These are phyloP conservation scores for Aspergillus caelatus DNA, from an alignment of 2,329 filamentous ascomycete species.

Conservation along the genomic window DNA sequence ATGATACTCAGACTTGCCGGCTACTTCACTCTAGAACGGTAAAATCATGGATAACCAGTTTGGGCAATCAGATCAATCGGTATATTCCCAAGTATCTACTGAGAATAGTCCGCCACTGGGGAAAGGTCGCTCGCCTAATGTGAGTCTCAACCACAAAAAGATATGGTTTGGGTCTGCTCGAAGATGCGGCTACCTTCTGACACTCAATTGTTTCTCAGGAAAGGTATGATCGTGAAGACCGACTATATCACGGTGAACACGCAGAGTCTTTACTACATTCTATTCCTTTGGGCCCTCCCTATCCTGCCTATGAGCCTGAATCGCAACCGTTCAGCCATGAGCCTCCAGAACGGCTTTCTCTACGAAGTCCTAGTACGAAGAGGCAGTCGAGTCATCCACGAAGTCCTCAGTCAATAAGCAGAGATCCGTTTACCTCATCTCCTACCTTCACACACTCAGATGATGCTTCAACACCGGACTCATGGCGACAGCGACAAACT, in stretches of 20 bases:
- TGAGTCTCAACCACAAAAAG: background rate
- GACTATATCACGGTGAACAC: background rate
- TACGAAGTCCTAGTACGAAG: background rate
- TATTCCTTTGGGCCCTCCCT: background rate
- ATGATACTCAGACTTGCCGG: background rate
- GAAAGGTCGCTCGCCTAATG: background rate
- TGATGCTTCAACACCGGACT: background rate
- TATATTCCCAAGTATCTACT: background rate
- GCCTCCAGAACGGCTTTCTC: background rate
- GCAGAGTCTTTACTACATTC: background rate
- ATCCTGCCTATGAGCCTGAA: background rate
- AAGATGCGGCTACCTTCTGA: background rate
- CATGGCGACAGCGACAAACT: background rate
- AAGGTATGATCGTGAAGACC: background rate
- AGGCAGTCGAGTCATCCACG: background rate
- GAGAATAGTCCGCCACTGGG: background rate
- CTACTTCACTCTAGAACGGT: background rate
- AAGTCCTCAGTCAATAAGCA: background rate
- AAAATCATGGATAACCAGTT: background rate
- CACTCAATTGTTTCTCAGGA: background rate
- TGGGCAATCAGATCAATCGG: background rate
- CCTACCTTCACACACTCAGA: background rate
- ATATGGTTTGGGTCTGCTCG: background rate
- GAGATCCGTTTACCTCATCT: background rate
- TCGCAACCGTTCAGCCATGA: background rate